A percentile compares a stretch with the other conserved stretches of the same genome.
phyloP scores from a whole-genome alignment of 2,329 filamentous ascomycete genomes.

The Fusarium xyrophilum region DNA sequence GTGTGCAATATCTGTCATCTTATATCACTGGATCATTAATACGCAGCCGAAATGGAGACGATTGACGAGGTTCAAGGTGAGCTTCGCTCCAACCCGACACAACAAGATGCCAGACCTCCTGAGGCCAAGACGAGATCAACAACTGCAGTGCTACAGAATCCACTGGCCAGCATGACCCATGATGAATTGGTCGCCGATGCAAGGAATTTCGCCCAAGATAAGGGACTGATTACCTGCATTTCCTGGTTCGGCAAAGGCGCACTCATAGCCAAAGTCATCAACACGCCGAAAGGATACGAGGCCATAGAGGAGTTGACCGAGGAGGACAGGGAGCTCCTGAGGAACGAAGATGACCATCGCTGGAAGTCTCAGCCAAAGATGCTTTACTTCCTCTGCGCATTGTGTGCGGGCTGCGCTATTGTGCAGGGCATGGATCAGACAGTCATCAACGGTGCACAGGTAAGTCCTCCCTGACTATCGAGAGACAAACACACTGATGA shows the following conservation, averaged over 20 bases:
- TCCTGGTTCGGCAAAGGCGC: constrained; percentile 49
- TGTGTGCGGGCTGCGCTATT: constrained; percentile 52
- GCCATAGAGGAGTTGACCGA: constrained; percentile 40
- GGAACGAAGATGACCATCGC: constrained; percentile 61
- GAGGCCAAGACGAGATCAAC: neutral
- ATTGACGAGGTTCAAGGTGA: neutral
- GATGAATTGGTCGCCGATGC: constrained; percentile 31
- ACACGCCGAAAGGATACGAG: constrained; percentile 31
- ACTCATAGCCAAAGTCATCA: constrained; percentile 44
- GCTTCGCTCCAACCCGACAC: neutral
- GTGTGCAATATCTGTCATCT: neutral
- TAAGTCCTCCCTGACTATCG: neutral
- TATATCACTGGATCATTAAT: neutral
- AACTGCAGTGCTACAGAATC: constrained; percentile 31
- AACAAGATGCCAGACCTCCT: neutral
- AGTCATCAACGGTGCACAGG: constrained; percentile 62
- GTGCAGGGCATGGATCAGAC: constrained; percentile 71
- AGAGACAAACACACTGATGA: neutral
- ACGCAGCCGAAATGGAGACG: neutral
- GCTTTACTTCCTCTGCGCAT: constrained; percentile 45
- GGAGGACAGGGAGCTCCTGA: constrained; percentile 42
- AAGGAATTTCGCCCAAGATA: constrained; percentile 32
- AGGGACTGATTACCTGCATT: constrained; percentile 44
- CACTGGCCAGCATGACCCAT: constrained; percentile 26
- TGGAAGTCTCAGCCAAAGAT: constrained; percentile 57